Conservation (phyloP, 2,329 filamentous ascomycete genomes). For the Venturia carpophila region DNA sequence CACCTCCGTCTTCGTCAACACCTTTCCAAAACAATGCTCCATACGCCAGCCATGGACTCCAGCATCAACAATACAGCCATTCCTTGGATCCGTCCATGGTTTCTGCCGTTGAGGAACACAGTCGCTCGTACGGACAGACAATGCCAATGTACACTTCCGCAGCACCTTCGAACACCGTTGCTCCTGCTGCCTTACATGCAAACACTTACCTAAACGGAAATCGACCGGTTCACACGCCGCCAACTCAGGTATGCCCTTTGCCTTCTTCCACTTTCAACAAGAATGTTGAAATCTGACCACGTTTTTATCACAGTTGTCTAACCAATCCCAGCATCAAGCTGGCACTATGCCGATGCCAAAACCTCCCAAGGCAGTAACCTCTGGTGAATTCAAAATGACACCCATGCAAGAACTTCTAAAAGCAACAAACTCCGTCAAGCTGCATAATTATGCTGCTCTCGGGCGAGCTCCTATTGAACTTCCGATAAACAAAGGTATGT, state of each 20-base stretch:
- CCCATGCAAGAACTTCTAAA: slow-evolving; percentile 35
- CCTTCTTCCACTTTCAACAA: neutral
- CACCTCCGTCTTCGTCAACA: slow-evolving; percentile 13
- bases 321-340: neutral
- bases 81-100: slow-evolving; percentile 22
- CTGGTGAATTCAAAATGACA: slow-evolving; percentile 33
- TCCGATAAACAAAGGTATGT: slow-evolving; percentile 39
- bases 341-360: neutral
- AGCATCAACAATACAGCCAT: slow-evolving; percentile 14
- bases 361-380: slow-evolving; percentile 10
- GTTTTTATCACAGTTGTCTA: neutral
- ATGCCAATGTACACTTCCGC: slow-evolving; percentile 16
- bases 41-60: slow-evolving; percentile 19
- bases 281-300: neutral
- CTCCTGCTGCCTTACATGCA: slow-evolving; percentile 8
- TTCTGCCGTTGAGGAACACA: neutral
- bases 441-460: slow-evolving; percentile 39
- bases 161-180: slow-evolving; percentile 14
- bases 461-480: slow-evolving; percentile 36
- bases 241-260: neutral
- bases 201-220: neutral
- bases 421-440: slow-evolving; percentile 37
- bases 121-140: slow-evolving; percentile 11
- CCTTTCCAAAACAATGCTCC: slow-evolving; percentile 18
- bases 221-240: neutral